Evolutionary conservation across 345 rosid species (phyloP).

Genomic region (Crucihimalaya himalaica): DNA sequence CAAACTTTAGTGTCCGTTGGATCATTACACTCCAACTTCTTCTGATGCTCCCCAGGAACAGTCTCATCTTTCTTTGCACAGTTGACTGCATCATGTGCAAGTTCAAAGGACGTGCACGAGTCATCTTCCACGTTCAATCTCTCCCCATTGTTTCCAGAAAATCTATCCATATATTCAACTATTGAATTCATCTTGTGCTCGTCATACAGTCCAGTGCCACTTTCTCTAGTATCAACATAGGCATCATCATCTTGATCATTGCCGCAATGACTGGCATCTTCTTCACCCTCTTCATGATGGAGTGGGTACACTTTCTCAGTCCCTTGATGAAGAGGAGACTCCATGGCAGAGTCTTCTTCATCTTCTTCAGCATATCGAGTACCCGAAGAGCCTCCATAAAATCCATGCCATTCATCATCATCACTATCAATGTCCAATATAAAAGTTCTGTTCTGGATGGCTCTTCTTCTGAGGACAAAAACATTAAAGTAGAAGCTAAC

Average conservation of each 20-base stretch:
- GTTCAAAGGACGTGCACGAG: conserved; percentile 53
- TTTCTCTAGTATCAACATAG: conserved; percentile 36
- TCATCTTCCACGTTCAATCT: conserved; percentile 44
- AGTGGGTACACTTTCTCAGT: conserved; percentile 25
- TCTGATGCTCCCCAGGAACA: conserved; percentile 25
- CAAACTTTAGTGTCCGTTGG: conserved; percentile 43
- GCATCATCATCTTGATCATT: conserved; percentile 33
- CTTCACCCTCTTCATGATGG: conserved; percentile 31
- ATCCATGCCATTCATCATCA: conserved; percentile 74
- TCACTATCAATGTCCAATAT: conserved; percentile 66
- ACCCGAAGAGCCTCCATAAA: conserved; percentile 26
- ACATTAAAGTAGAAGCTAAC: conserved; percentile 79
- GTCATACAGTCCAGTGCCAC: conserved; percentile 31
- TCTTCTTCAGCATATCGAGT: conserved; percentile 46
- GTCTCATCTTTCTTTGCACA: conserved; percentile 27
- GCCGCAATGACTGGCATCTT: conserved; percentile 28
- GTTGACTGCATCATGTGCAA: conserved; percentile 38
- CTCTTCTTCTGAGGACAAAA: conserved; percentile 60
- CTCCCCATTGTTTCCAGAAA: conserved; percentile 29
- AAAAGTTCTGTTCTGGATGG: conserved; percentile 62
- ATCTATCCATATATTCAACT: conserved; percentile 19
- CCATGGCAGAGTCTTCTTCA: conserved; percentile 54
- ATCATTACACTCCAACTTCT: conserved; percentile 42
- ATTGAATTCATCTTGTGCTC: conserved; percentile 25
- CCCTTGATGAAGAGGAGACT: conserved; percentile 45